Evolutionary conservation across 805 yeast genomes (phyloP).

Genomic region (Kodamaea sagamina): DNA sequence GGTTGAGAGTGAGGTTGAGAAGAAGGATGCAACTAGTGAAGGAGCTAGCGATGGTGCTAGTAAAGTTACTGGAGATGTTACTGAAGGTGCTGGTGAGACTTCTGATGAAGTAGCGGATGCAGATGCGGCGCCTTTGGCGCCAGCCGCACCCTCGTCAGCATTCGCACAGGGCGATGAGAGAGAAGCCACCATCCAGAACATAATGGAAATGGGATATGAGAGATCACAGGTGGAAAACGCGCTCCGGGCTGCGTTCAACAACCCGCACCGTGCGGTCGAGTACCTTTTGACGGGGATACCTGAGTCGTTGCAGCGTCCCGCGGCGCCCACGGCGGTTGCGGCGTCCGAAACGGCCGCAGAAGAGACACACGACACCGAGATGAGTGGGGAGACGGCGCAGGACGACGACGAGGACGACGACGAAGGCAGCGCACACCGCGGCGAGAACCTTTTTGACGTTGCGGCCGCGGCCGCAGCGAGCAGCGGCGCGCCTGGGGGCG

Average conservation of each 20-base stretch:
- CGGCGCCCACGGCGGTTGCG: slow-evolving; percentile 11
- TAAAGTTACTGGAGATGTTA: slow-evolving; percentile 15
- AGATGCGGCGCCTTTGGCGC: slow-evolving; percentile 22
- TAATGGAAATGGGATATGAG: slow-evolving; percentile 95
- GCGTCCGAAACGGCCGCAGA: slow-evolving; percentile 21
- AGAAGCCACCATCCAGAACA: slow-evolving; percentile 74
- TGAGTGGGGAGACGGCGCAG: not conserved
- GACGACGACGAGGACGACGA: slow-evolving; percentile 35
- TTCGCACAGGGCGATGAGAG: slow-evolving; percentile 79
- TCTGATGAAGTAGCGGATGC: slow-evolving; percentile 21
- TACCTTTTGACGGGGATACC: slow-evolving; percentile 90
- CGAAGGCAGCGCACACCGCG: slow-evolving; percentile 32
- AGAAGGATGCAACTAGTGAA: slow-evolving; percentile 21
- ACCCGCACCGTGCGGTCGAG: slow-evolving; percentile 98
- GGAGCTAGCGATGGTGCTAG: slow-evolving; percentile 9
- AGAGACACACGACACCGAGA: not conserved
- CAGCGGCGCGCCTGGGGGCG: too few relatives aligned
- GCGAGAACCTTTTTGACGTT: slow-evolving; percentile 56
- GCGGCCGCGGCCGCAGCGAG: slow-evolving; percentile 42
- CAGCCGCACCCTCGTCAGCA: slow-evolving; percentile 45
- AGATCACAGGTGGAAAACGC: slow-evolving; percentile 87
- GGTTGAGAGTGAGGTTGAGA: slow-evolving; percentile 19
- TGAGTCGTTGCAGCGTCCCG: slow-evolving; percentile 49
- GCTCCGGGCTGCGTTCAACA: slow-evolving; percentile 90
- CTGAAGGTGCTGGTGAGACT: slow-evolving; percentile 21